Evolutionary conservation across 2,329 filamentous ascomycete genomes (phyloP), one percentile per base, ranked within the genome.

Genomic region (Acrocalymma vagum): DNA sequence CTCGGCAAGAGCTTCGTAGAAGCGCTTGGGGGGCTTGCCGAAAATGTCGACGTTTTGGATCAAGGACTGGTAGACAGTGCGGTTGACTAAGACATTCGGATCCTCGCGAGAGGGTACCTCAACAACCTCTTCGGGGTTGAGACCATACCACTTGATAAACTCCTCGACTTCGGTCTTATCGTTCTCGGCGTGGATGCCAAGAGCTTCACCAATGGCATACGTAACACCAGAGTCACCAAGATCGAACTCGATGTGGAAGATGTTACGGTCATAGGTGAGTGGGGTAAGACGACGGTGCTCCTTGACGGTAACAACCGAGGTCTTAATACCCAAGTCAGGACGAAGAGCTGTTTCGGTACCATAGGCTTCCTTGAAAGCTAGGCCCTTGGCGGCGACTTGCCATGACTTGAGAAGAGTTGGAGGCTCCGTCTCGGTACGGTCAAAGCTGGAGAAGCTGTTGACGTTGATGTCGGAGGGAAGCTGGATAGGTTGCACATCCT

Each of bases 221-320:
- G 84, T 96, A 52, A 99, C 84, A 25, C 92, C 93, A 22, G 93
- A 95, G 62, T 86, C 75, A 46, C 93, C 93, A 16, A 99, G 83
- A 65, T 97, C 94, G 63, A 99, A 99, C 74, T 99, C 94, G 50
- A 99, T 97, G 76, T 99, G 94, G 86, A 99, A 99, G 72, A 99
- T 97, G 80, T 99, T 96, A 59, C 94, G 90, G 72, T 97, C 92
- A 67, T 99, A 99, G 21, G 85, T 87, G 16, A 73, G 62, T 3
- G 94, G 94, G 0, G 94, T 99, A 39, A 99, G 82, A 51, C 94
- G 85, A 48, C 94, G 89, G 76, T 95, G 96, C 78, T 97, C 94
- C 78, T 95, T 90, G 71, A 99, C 92, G 38, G 85, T 87, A 38
- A 96, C 87, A 27, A 90, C 89, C 61, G 82, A 86, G 2, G 93